These are phyloP conservation scores for Phaffia rhodozyma DNA, from an alignment of 1,284 basidiomycete species.

Conservation along the genomic window DNA sequence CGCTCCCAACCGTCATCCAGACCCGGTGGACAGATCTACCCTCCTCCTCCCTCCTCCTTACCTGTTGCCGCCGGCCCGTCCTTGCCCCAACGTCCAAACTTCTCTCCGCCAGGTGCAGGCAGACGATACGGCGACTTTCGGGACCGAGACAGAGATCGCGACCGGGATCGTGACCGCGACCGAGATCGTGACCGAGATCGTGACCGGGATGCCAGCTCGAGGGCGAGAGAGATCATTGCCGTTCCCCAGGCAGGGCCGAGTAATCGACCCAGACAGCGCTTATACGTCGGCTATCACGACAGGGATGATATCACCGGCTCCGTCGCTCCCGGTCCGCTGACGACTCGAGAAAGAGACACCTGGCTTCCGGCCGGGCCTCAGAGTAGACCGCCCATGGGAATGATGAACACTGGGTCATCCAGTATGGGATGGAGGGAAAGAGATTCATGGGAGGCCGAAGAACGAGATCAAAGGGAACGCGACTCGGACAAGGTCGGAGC, in stretches of 20 bases:
- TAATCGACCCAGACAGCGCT: neutral
- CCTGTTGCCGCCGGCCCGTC: neutral
- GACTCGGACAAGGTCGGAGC: no score
- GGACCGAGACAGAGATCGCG: conserved; percentile 3
- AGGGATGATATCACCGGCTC: no score
- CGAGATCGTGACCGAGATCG: neutral
- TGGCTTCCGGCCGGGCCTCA: no score
- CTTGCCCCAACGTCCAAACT: neutral
- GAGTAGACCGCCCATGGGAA: no score
- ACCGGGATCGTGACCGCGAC: neutral
- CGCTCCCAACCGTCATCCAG: neutral
- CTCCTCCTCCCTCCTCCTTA: neutral
- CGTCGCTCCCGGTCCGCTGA: no score
- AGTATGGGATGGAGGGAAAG: no score
- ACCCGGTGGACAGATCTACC: no score
- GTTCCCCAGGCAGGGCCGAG: neutral
- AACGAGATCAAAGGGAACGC: no score
- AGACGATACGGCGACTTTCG: conserved; percentile 2
- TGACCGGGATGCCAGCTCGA: neutral
- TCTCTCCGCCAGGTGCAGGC: neutral
- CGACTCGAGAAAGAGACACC: no score
- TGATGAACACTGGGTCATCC: no score
- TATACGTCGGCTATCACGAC: no score
- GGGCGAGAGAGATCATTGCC: conserved; percentile 1
- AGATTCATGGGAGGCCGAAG: no score